Evolutionary conservation across 257 asterid genomes (phyloP).

Genomic region (Leptodermis oblonga): DNA sequence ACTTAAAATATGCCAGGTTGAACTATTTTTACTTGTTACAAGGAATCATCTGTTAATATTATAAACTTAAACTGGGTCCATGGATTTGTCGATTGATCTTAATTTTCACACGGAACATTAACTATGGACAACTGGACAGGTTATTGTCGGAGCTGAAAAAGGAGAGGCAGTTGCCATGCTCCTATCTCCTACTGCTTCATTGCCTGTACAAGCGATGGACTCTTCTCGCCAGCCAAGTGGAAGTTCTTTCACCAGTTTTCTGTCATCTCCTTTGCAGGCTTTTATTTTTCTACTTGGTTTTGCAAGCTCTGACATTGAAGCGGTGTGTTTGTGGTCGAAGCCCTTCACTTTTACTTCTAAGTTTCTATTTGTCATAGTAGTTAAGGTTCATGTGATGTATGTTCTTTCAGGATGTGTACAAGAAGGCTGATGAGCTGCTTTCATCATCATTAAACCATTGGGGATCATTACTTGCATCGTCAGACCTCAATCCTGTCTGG

Average conservation of each 20-base stretch:
- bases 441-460: slow-evolving; percentile 60
- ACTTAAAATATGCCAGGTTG: neutral
- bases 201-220: slow-evolving; percentile 54
- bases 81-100: neutral
- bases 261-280: slow-evolving; percentile 82
- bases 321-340: slow-evolving; percentile 36
- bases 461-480: slow-evolving; percentile 60
- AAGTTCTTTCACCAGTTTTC: slow-evolving; percentile 83
- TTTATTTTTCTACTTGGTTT: slow-evolving; percentile 76
- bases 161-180: slow-evolving; percentile 91
- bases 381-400: slow-evolving; percentile 17
- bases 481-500: slow-evolving; percentile 80
- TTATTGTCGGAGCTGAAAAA: slow-evolving; percentile 75
- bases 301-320: slow-evolving; percentile 64
- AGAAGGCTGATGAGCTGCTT: slow-evolving; percentile 67
- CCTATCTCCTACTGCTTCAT: slow-evolving; percentile 67
- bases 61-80: neutral
- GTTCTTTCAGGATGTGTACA: slow-evolving; percentile 59
- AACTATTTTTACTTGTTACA: neutral
- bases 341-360: neutral
- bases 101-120: slow-evolving; percentile 4
- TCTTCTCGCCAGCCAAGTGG: slow-evolving; percentile 69
- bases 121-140: slow-evolving; percentile 38
- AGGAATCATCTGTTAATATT: neutral
- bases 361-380: neutral